These are phyloP conservation scores for Saccharomycopsis hybrid DNA, from an alignment of 1,139 yeast genomes.

Conservation along the genomic window DNA sequence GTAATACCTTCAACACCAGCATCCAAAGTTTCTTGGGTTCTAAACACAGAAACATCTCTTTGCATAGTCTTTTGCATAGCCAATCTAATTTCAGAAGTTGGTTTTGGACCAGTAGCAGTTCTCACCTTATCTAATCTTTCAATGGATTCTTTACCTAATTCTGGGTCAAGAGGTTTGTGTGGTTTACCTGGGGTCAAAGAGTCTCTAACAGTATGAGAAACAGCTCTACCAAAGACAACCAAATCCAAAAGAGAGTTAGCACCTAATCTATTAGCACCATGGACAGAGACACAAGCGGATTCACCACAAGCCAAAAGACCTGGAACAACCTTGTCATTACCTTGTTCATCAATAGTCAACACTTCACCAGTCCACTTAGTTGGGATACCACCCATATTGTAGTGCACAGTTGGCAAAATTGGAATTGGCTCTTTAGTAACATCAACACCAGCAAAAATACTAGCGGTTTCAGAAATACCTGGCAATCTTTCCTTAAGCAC, in stretches of 20 bases:
- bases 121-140: conserved; percentile 86
- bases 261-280: conserved; percentile 98
- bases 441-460: conserved; percentile 98
- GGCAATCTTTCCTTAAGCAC: conserved; percentile 95
- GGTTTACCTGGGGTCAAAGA: conserved; percentile 85
- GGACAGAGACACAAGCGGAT: conserved; percentile 98
- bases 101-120: conserved; percentile 72
- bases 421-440: conserved; percentile 99
- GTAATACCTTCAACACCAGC: conserved; percentile 81
- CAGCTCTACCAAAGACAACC: conserved; percentile 98
- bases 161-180: conserved; percentile 71
- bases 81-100: conserved; percentile 85
- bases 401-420: conserved; percentile 95
- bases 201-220: conserved; percentile 84
- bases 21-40: conserved; percentile 88
- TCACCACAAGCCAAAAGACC: conserved; percentile 98
- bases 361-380: conserved; percentile 97
- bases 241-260: conserved; percentile 97
- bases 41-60: conserved; percentile 93
- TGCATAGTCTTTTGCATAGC: conserved; percentile 97
- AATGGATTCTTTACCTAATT: conserved; percentile 83
- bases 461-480: conserved; percentile 98
- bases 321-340: conserved; percentile 86
- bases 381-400: conserved; percentile 99
- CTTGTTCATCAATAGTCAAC: conserved; percentile 73